These are phyloP conservation scores for Eurotiales sp. DNA, from an alignment of 2,329 filamentous ascomycete genomes.

Conservation along the genomic window DNA sequence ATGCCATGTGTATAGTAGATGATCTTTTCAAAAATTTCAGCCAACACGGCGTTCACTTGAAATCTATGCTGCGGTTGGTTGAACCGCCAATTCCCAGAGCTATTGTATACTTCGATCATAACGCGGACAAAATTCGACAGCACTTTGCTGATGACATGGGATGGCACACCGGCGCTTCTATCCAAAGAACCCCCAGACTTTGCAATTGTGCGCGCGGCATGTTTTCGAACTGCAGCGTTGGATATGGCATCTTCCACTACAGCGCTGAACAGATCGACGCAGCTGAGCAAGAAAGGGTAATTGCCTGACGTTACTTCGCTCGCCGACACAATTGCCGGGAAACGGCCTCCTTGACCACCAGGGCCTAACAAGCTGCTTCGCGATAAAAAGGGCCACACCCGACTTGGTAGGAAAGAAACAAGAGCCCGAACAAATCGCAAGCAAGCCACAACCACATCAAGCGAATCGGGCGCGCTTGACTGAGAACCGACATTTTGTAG, in stretches of 20 bases:
- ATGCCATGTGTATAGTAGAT: conserved; percentile 71
- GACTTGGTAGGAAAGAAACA: conserved; percentile 67
- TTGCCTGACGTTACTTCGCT: conserved; percentile 73
- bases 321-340: conserved; percentile 74
- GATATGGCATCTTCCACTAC: conserved; percentile 71
- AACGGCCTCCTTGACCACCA: conserved; percentile 69
- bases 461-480: conserved; percentile 60
- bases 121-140: conserved; percentile 70
- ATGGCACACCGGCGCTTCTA: conserved; percentile 69
- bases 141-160: conserved; percentile 70
- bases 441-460: conserved; percentile 69
- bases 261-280: conserved; percentile 68
- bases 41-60: conserved; percentile 64
- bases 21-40: conserved; percentile 67
- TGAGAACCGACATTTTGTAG: conserved; percentile 50
- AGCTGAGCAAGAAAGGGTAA: conserved; percentile 72
- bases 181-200: conserved; percentile 31
- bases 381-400: conserved; percentile 86
- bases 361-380: conserved; percentile 75
- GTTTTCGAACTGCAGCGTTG: conserved; percentile 45
- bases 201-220: conserved; percentile 27
- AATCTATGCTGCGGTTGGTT: conserved; percentile 63
- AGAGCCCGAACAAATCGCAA: conserved; percentile 75
- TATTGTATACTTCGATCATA: conserved; percentile 80
- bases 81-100: conserved; percentile 82